Evolutionary conservation across 768 basidiomycete genomes (phyloP).

Genomic region (Saitozyma sp.): DNA sequence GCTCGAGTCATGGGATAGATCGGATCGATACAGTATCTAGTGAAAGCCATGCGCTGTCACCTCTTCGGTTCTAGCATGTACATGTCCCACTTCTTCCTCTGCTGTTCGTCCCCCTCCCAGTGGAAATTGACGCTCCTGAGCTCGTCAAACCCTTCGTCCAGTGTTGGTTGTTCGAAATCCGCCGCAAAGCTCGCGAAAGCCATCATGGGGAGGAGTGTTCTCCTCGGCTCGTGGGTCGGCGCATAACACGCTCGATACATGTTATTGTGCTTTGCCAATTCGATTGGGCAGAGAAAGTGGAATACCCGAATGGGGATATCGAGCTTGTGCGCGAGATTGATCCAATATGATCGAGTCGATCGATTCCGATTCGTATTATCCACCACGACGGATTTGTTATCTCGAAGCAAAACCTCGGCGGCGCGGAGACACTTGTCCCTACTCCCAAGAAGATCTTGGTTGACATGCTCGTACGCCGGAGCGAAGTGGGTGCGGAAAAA

Average conservation of each 20-base stretch:
- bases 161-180: conserved; percentile 62
- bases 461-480: conserved; percentile 75
- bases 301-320: conserved; percentile 68
- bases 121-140: conserved; percentile 76
- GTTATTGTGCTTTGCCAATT: conserved; percentile 91
- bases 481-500: conserved; percentile 73
- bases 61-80: conserved; percentile 60
- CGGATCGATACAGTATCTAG: too few species aligned
- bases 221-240: conserved; percentile 22
- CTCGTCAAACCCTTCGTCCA: conserved; percentile 73
- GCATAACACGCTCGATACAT: conserved; percentile 70
- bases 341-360: conserved; percentile 68
- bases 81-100: conserved; percentile 72
- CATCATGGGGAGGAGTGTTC: conserved; percentile 38
- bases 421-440: conserved; percentile 71
- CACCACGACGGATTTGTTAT: conserved; percentile 69
- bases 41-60: neutral
- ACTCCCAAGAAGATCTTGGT: conserved; percentile 79
- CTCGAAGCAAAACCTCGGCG: conserved; percentile 60
- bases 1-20: too few species aligned
- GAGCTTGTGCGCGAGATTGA: conserved; percentile 65
- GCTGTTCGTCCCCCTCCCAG: conserved; percentile 74
- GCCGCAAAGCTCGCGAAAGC: conserved; percentile 45
- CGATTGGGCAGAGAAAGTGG: conserved; percentile 70
- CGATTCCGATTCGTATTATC: conserved; percentile 90